Percentiles rank a stretch among this genome's conserved stretches.
Conservation (phyloP, 495 filamentous ascomycete species). For the Xylaria sp. region DNA sequence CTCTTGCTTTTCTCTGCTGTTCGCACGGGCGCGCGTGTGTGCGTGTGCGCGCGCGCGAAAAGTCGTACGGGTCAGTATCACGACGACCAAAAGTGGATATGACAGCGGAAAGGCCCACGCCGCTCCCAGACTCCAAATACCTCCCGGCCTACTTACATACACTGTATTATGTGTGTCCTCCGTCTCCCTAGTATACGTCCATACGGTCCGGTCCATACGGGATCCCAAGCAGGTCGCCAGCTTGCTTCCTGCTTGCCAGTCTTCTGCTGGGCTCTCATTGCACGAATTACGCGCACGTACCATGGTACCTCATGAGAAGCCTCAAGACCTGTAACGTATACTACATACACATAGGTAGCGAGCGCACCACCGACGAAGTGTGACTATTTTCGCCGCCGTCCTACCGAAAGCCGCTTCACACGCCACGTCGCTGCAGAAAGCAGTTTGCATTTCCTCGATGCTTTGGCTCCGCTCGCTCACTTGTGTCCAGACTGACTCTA, state of each 20-base stretch:
- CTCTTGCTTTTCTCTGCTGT: neutral
- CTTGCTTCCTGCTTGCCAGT: neutral
- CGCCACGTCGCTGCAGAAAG: constrained; percentile 12
- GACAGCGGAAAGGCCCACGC: neutral
- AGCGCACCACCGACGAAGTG: constrained; percentile 8
- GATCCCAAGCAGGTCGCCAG: constrained; percentile 13
- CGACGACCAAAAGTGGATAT: constrained; percentile 14
- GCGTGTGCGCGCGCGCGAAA: neutral
- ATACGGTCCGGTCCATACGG: neutral
- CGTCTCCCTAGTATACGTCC: neutral
- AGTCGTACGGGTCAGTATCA: constrained; percentile 15
- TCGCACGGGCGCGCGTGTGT: neutral
- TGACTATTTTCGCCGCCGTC: neutral
- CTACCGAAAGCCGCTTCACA: constrained; percentile 13
- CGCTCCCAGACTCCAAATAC: constrained; percentile 1
- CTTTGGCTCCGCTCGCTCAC: neutral
- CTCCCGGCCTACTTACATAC: neutral
- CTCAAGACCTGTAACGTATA: neutral
- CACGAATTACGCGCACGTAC: neutral
- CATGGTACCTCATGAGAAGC: constrained; percentile 1
- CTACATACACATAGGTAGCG: neutral
- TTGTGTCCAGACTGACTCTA: too few species aligned
- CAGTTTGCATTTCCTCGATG: neutral
- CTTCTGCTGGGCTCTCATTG: neutral
- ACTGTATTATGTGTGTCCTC: constrained; percentile 6